Evolutionary conservation across 2,329 filamentous ascomycete genomes (phyloP), one percentile per base, ranked within the genome.

Genomic region (Alternaria alternata): DNA sequence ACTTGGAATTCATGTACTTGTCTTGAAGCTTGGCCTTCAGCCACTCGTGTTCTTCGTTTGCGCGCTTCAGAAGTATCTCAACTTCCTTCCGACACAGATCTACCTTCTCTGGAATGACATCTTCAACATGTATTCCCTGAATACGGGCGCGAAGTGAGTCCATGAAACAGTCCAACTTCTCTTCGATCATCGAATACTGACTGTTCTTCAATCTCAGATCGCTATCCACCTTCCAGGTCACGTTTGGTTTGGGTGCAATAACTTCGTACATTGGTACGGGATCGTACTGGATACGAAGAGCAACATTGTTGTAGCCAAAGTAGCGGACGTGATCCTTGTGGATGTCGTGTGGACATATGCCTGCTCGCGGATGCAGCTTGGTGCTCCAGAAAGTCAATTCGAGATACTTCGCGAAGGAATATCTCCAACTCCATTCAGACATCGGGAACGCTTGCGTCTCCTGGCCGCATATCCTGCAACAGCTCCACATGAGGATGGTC

Each of bases 391-490:
- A 98, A 3, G 94, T 93, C 18, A 99, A 83, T 79, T 99, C 95
- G n/a, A 99, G 84, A 72, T 98, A 99, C 78, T 99, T 99, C 11
- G 93, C 95, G 73, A 99, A 96, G 0, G 95, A 99, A 77, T 99
- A 99, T 76, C 96, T 97, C 91, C 93, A 99, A 0, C 94, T 96
- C 70, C 89, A 93, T 57, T 93, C 89, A 1, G 94, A 97, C 93
- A 99, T 97, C 32, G 90, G 89, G 67, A 92, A 91, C 48, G 94
- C 89, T 39, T 93, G 91, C 0, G 94, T 96, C 75, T 98, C 94
- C 67, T 92, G 92, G 53, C 92, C 90, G 78, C 96, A 99, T 30
- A 92, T 85, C 71, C 96, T 95, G 82, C 95, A 99, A 69, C 91
- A 93, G 67, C 93, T 98, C 96, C 96, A 99, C 93, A 99, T 97